phyloP scores from a whole-genome alignment of 306 rosid species.

The Oemleria cerasiformis region DNA sequence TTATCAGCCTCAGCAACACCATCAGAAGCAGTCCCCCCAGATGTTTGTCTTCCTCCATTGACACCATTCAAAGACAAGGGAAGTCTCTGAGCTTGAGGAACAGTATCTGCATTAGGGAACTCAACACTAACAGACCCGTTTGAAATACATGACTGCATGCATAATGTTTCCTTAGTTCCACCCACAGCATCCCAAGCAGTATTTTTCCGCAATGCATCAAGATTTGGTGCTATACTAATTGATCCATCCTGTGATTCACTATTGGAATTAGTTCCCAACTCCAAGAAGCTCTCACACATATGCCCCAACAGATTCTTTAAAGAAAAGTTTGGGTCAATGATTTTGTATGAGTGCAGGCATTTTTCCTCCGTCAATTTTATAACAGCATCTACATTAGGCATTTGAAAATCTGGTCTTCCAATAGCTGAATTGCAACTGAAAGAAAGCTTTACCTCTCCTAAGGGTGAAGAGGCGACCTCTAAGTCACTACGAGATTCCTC shows the following conservation, averaged over 20 bases:
- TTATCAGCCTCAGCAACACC: conserved; percentile 33
- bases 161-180: conserved; percentile 38
- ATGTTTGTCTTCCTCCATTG: conserved; percentile 23
- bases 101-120: conserved; percentile 27
- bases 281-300: conserved; percentile 59
- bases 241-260: conserved; percentile 60
- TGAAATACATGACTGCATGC: conserved; percentile 20
- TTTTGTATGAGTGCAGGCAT: conserved; percentile 64
- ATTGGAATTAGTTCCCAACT: conserved; percentile 61
- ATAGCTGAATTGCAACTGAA: conserved; percentile 46
- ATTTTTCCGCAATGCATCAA: conserved; percentile 38
- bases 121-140: conserved; percentile 39
- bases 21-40: conserved; percentile 26
- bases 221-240: conserved; percentile 34
- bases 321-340: conserved; percentile 61
- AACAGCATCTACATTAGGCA: conserved; percentile 53
- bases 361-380: conserved; percentile 71
- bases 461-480: conserved; percentile 54
- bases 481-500: conserved; percentile 36
- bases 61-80: conserved; percentile 25
- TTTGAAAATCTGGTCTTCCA: conserved; percentile 48
- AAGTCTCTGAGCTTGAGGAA: conserved; percentile 25
- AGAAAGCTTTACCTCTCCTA: conserved; percentile 80
- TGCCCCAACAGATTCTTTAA: conserved; percentile 56
- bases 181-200: conserved; percentile 29